Evolutionary conservation across 371 early-diverging fungal genomes (phyloP), one percentile per base, ranked within the genome.

Genomic region (Rhizopus microsporus): DNA sequence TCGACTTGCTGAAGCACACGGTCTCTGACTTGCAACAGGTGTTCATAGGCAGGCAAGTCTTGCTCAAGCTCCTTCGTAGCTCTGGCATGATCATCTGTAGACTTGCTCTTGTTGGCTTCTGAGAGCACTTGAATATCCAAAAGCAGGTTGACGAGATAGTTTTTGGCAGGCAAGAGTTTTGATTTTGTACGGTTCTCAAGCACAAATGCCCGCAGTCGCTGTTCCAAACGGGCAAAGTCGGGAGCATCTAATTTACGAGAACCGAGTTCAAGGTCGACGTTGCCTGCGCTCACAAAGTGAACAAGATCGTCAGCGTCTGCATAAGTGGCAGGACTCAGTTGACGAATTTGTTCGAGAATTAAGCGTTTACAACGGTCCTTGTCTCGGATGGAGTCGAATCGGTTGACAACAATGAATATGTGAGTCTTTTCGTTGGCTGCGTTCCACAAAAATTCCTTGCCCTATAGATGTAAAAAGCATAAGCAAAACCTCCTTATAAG

Each of bases 401-500:
- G 86, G 71, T 99, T 99, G 59, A 97, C 95, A 37, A 97, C 96
- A 64, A 97, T 94, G 60, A 99, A 99, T 43, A 99, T 92, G 68
- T 93, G 95, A 4, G 95, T 94, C 83, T 99, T 99, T 76, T 99
- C 99, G 67, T 94, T 93, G 46, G 94, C 92, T 3, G 97, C 97
- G 56, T 88, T 94, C 69, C 84, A 82, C 67, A 99, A 78, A 74
- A 99, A 99, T 78, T 99, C 94, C 57, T 91, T 89, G 43, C 94
- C 96, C 92, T 56, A 45, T 6, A 9, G 6, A 6, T 4, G 33
- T 4, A 50, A 50, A 50, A 37, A 42, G 17, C 46, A 43, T 10
- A 31, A 10, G 16, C 3, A 57, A 30, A 23, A 48, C 39, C 17
- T 12, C 3, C 9, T 17, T 48, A 57, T 44, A 35, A 17, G 39